Percentiles rank a stretch among this genome's conserved stretches.
phyloP scores from a whole-genome alignment of 164 flowering plant genomes.

The Stephania cephalantha region DNA sequence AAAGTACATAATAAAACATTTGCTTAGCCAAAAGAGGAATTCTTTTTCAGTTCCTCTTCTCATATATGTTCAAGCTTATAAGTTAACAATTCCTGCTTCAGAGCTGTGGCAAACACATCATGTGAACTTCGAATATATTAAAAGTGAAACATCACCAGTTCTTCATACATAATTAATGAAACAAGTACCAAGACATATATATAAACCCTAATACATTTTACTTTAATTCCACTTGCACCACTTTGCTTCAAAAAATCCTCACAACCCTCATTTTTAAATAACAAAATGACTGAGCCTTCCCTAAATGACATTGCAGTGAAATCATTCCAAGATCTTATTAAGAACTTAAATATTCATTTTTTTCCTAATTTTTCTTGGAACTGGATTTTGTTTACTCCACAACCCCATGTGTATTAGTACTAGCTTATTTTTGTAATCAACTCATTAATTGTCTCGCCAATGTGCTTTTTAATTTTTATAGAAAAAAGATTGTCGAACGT shows the following conservation, averaged over 20 bases:
- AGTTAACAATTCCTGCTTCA: constrained; percentile 6
- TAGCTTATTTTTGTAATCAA: no score
- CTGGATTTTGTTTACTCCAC: background rate
- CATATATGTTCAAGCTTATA: background rate
- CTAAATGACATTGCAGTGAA: background rate
- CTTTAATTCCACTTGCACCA: constrained; percentile 16
- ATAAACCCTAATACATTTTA: constrained; percentile 1
- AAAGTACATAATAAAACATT: background rate
- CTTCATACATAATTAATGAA: constrained; percentile 12
- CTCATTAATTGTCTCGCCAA: no score
- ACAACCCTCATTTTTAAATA: background rate
- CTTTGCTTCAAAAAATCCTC: background rate
- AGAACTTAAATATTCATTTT: background rate
- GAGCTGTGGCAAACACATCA: constrained; percentile 10
- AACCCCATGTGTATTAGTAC: no score
- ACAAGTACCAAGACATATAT: constrained; percentile 17
- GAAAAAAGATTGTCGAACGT: no score
- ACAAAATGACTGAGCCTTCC: background rate
- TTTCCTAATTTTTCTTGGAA: background rate
- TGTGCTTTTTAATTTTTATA: no score
- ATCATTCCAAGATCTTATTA: background rate
- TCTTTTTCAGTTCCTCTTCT: background rate
- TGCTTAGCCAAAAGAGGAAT: background rate
- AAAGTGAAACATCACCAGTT: constrained; percentile 3
- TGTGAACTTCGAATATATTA: constrained; percentile 9